These are phyloP conservation scores for Coniochaeta pulveracea DNA, from an alignment of 2,329 filamentous ascomycete species.

Conservation along the genomic window DNA sequence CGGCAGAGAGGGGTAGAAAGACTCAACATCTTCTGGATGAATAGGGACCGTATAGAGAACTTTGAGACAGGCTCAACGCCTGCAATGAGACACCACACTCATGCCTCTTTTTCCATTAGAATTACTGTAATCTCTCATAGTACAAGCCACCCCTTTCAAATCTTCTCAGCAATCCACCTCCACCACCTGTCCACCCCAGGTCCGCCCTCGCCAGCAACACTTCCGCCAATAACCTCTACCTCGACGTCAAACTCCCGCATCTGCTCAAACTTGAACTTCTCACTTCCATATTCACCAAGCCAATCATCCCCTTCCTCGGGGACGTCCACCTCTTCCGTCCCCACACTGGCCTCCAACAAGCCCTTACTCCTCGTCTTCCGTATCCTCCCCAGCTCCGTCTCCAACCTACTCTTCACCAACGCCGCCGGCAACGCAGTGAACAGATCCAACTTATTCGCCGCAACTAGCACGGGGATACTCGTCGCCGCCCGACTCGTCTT, in stretches of 20 bases:
- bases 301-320: slow-evolving; percentile 70
- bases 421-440: slow-evolving; percentile 81
- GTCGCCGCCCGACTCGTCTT: slow-evolving; percentile 37
- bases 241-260: slow-evolving; percentile 75
- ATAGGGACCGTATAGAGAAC: no score
- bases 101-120: no score
- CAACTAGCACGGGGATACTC: slow-evolving; percentile 66
- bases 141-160: no score
- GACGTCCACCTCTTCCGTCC: slow-evolving; percentile 46
- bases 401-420: slow-evolving; percentile 63
- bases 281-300: slow-evolving; percentile 70
- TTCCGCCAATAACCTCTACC: slow-evolving; percentile 69
- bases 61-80: no score
- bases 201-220: slow-evolving; percentile 46
- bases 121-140: no score
- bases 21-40: no score
- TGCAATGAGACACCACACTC: no score
- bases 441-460: slow-evolving; percentile 90
- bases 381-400: slow-evolving; percentile 71
- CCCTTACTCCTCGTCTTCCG: slow-evolving; percentile 69
- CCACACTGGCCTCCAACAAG: slow-evolving; percentile 71
- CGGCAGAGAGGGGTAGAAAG: no score
- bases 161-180: slow-evolving; percentile 71
- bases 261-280: slow-evolving; percentile 67
- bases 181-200: slow-evolving; percentile 78